These are phyloP conservation scores for Wickerhamomyces sp. DNA, from an alignment of 1,139 yeast genomes.

Conservation along the genomic window DNA sequence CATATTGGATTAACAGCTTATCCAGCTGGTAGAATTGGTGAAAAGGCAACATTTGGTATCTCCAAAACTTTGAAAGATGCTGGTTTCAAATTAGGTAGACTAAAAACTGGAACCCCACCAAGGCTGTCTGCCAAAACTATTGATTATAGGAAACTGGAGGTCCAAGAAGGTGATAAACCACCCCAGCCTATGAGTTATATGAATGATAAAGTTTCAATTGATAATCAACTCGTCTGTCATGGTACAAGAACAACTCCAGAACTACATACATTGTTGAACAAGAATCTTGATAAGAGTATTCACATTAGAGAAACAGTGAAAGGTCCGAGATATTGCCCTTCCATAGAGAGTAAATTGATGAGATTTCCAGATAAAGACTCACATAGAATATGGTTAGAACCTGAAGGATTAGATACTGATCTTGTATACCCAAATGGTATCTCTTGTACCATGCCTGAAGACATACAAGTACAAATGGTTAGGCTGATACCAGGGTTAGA, in stretches of 20 bases:
- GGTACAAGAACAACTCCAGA: constrained; percentile 74
- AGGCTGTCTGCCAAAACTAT: constrained; percentile 71
- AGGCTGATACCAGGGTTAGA: constrained; percentile 84
- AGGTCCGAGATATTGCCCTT: constrained; percentile 97
- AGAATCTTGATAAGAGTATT: constrained; percentile 73
- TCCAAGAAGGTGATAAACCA: constrained; percentile 77
- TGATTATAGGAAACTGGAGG: constrained; percentile 51
- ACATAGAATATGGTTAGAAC: constrained; percentile 93
- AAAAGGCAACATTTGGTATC: constrained; percentile 84
- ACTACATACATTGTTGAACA: constrained; percentile 63
- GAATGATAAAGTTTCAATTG: constrained; percentile 61
- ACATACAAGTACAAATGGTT: constrained; percentile 73
- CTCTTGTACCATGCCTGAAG: constrained; percentile 94
- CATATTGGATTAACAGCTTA: constrained; percentile 77
- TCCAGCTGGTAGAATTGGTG: constrained; percentile 95
- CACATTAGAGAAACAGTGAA: constrained; percentile 93
- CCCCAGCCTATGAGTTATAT: constrained; percentile 87
- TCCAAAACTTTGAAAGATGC: constrained; percentile 70
- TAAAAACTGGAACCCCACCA: constrained; percentile 98
- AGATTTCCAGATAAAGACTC: constrained; percentile 71
- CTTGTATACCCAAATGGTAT: constrained; percentile 94
- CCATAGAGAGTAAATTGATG: constrained; percentile 84
- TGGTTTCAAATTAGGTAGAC: constrained; percentile 81
- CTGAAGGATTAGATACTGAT: constrained; percentile 86
- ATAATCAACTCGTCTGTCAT: constrained; percentile 62